Evolutionary conservation across 805 yeast species (phyloP), one percentile per base, ranked within the genome.

Genomic region (Pichia rugopelliculosa): DNA sequence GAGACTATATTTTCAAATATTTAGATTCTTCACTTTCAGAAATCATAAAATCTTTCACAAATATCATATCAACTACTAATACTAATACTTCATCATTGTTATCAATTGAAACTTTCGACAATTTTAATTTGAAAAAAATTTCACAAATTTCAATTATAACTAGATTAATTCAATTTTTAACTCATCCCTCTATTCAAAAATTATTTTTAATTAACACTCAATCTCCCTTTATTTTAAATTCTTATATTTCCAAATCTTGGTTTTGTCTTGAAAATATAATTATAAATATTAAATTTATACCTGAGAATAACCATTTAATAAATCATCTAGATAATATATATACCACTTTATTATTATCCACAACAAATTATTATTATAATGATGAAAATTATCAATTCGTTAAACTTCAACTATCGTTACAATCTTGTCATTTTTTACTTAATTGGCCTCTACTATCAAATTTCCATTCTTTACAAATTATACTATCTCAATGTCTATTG

Each of bases 231-330:
- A 42, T 51, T 11, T 21, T 64, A 2, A 65, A 66, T 34, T 58
- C 57, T 25, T 47, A 55, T 13, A 54, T 63, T 3, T 51, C 56
- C 18, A 54, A 65, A 43, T 46, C 58, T 2, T 65, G 69, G 69
- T 61, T 65, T 46, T 65, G 68, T 39, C 42, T 65, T 42, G 62
- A 62, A 36, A 63, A 64, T 41, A 53, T 57, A 3, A 60, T 58
- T 1, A 50, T 60, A 12, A 65, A 65, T 46, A 42, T 54, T 2
- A 47, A 53, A 10, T 54, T 59, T 17, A 54, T 48, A 24, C 45
- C 57, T n/a, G 46, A 52, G n/a, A 46, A 46, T 5, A 17, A 36
- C 8, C 30, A 44, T 12, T 25, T 37, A n/a, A 40, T 48, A 15
- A 51, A 53, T 10, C 45, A 53, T 12, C 53, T 64, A 26, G 69